These are phyloP conservation scores for Globisporangium spiculum DNA, from an alignment of 352 stramenopile species.

Conservation along the genomic window DNA sequence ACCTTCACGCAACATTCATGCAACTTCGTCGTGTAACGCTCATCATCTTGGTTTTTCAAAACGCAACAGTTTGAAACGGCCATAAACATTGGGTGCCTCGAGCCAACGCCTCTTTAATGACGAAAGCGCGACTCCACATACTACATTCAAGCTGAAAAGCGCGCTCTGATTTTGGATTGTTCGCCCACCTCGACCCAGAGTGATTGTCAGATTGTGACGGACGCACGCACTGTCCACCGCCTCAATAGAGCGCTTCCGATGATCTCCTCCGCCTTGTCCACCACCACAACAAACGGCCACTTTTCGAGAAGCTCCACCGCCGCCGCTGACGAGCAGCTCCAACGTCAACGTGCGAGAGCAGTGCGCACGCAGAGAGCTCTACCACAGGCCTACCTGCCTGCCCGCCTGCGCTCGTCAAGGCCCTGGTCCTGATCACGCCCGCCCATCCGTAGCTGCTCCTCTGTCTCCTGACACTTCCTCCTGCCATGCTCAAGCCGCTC, in stretches of 20 bases:
- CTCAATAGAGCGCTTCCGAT: conserved; percentile 6
- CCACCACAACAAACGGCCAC: conserved; percentile 6
- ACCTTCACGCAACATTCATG: background rate
- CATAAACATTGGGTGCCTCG: background rate
- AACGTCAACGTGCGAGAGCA: background rate
- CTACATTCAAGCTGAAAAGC: background rate
- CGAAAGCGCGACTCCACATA: background rate
- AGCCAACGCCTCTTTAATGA: background rate
- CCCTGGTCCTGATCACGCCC: background rate
- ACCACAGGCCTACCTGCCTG: background rate
- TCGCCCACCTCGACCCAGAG: background rate
- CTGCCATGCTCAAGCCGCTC: conserved; percentile 37
- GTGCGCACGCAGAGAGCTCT: background rate
- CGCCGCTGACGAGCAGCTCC: background rate
- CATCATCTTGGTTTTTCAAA: background rate
- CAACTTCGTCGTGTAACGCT: background rate
- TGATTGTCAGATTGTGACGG: conserved; percentile 7
- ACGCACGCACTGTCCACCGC: background rate
- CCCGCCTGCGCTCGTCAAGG: background rate
- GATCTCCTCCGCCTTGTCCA: conserved; percentile 3
- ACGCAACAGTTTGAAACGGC: background rate
- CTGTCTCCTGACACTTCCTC: background rate
- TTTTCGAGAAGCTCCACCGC: background rate
- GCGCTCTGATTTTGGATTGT: background rate
- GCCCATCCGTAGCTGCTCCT: background rate